Conservation (phyloP, 768 basidiomycete genomes). For the Cystobasidium tubakii region DNA sequence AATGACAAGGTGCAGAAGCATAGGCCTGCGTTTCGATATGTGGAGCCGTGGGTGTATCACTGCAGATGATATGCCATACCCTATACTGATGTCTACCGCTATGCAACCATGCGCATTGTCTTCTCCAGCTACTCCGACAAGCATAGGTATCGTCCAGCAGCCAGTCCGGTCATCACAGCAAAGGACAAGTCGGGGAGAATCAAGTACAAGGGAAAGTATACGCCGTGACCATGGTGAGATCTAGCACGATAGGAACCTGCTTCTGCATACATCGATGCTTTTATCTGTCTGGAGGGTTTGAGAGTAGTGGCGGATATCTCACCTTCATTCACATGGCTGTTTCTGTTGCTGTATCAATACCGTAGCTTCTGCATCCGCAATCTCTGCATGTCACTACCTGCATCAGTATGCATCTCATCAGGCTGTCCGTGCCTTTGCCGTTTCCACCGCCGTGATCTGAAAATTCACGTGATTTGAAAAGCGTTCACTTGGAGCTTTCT, state of each 20-base stretch:
- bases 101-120: too few relatives aligned
- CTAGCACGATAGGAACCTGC: too few relatives aligned
- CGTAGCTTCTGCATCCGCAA: neutral
- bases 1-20: constrained; percentile 30
- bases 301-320: too few relatives aligned
- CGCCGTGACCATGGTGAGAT: too few relatives aligned
- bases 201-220: constrained; percentile 38
- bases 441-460: too few relatives aligned
- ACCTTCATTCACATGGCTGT: neutral
- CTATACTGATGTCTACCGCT: too few relatives aligned
- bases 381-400: too few relatives aligned
- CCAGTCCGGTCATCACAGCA: constrained; percentile 38
- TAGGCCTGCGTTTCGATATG: constrained; percentile 30
- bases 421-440: too few relatives aligned
- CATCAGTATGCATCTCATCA: too few relatives aligned
- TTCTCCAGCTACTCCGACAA: constrained; percentile 40
- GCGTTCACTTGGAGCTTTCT: neutral
- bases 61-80: too few relatives aligned
- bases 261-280: too few relatives aligned
- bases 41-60: constrained; percentile 21
- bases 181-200: constrained; percentile 38
- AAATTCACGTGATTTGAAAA: neutral
- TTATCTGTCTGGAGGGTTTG: too few relatives aligned
- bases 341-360: neutral
- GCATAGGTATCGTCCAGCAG: constrained; percentile 41